Conservation (phyloP, 1,139 yeast species). For the Pichia sp. region DNA sequence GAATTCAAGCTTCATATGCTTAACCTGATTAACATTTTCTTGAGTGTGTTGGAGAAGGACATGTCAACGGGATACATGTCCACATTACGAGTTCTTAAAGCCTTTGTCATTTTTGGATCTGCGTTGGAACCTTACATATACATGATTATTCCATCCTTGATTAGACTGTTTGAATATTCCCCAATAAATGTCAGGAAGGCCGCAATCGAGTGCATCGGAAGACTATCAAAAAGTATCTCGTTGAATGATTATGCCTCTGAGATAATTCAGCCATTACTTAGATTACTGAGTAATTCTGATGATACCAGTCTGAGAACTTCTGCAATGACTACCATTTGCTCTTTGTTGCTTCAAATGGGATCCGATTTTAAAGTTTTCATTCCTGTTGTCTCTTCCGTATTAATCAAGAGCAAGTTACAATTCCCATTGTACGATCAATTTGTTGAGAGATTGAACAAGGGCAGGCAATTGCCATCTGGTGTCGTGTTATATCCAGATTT, state of each 20-base stretch:
- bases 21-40: slow-evolving; percentile 63
- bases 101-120: slow-evolving; percentile 84
- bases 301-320: slow-evolving; percentile 47
- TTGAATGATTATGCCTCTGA: slow-evolving; percentile 87
- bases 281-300: slow-evolving; percentile 50
- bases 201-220: slow-evolving; percentile 82
- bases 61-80: slow-evolving; percentile 56
- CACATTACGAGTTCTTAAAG: slow-evolving; percentile 70
- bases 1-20: slow-evolving; percentile 86
- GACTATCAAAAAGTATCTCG: slow-evolving; percentile 64
- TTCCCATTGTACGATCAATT: slow-evolving; percentile 75
- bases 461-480: slow-evolving; percentile 85
- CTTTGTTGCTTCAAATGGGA: slow-evolving; percentile 74
- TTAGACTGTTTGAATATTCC: slow-evolving; percentile 64
- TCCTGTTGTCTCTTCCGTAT: slow-evolving; percentile 73
- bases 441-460: slow-evolving; percentile 68
- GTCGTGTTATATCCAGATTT: slow-evolving; percentile 63
- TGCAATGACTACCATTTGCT: slow-evolving; percentile 68
- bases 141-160: slow-evolving; percentile 76
- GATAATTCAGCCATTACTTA: slow-evolving; percentile 76
- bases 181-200: slow-evolving; percentile 52
- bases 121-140: slow-evolving; percentile 87
- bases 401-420: slow-evolving; percentile 57
- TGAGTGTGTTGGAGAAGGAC: slow-evolving; percentile 76
- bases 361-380: slow-evolving; percentile 80